phyloP scores from a whole-genome alignment of 768 basidiomycete genomes.

The Ramaria rubella region DNA sequence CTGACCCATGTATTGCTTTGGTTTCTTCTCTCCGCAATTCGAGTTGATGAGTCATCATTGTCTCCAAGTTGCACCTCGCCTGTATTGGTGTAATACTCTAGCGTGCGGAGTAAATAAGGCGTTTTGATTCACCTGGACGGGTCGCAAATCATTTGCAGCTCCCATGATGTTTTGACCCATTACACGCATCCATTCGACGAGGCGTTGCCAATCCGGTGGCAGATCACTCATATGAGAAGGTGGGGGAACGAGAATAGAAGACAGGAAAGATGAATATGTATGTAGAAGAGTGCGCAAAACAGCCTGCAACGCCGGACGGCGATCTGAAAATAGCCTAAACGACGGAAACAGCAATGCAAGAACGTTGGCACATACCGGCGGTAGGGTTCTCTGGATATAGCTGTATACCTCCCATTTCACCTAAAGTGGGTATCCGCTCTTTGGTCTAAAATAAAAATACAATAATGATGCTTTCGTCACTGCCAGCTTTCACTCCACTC shows the following conservation, averaged over 20 bases:
- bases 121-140: constrained; percentile 59
- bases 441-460: constrained; percentile 52
- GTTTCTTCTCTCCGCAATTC: constrained; percentile 72
- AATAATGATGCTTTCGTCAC: constrained; percentile 5
- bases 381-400: constrained; percentile 71
- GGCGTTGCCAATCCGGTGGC: constrained; percentile 65
- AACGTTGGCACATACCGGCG: constrained; percentile 40
- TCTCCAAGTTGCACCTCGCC: constrained; percentile 77
- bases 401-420: constrained; percentile 72
- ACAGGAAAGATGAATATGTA: constrained; percentile 69
- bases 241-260: constrained; percentile 55
- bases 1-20: constrained; percentile 58
- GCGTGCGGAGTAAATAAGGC: neutral
- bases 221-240: constrained; percentile 37
- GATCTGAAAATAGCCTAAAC: constrained; percentile 42
- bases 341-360: neutral
- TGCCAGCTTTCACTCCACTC: constrained; percentile 26
- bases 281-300: constrained; percentile 73
- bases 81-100: constrained; percentile 21
- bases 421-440: constrained; percentile 75
- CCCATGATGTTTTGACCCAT: constrained; percentile 85
- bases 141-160: constrained; percentile 82
- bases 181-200: constrained; percentile 75
- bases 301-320: constrained; percentile 64
- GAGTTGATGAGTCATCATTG: constrained; percentile 75